These are phyloP conservation scores for Avena insularis DNA, from an alignment of 176 grass and related monocot genomes.

Conservation along the genomic window DNA sequence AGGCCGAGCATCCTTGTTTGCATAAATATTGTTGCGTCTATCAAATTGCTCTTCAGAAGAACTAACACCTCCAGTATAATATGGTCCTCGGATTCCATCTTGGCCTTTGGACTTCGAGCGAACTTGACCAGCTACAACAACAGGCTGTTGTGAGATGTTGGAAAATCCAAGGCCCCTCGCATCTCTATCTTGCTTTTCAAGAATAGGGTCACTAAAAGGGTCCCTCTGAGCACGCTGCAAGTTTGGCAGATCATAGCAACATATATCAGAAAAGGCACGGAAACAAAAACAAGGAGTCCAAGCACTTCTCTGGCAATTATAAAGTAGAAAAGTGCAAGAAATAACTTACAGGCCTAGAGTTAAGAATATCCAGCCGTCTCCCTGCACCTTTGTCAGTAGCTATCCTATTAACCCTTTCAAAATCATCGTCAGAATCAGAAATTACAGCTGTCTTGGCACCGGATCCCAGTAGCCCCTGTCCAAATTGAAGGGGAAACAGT, in stretches of 20 bases:
- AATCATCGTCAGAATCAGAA: constrained; percentile 47
- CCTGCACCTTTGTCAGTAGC: constrained; percentile 46
- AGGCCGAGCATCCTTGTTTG: constrained; percentile 47
- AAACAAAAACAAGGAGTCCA: not conserved
- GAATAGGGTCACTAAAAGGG: constrained; percentile 45
- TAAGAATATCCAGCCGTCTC: constrained; percentile 48
- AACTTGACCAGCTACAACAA: constrained; percentile 50
- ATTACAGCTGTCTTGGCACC: constrained; percentile 48
- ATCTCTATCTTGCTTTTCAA: constrained; percentile 65
- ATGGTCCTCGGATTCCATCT: constrained; percentile 52
- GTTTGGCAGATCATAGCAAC: constrained; percentile 27
- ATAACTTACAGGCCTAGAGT: constrained; percentile 62
- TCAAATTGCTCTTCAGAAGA: constrained; percentile 52
- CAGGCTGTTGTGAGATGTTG: constrained; percentile 50
- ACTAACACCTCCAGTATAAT: constrained; percentile 42
- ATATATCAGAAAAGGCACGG: not conserved
- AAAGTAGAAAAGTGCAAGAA: constrained; percentile 22
- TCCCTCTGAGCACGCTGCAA: constrained; percentile 58
- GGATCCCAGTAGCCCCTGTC: constrained; percentile 55
- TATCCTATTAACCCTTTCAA: constrained; percentile 52
- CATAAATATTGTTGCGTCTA: constrained; percentile 52
- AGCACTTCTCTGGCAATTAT: constrained; percentile 4
- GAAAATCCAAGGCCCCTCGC: constrained; percentile 50
- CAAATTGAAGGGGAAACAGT: constrained; percentile 35
- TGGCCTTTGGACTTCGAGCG: constrained; percentile 55